Evolutionary conservation across 495 filamentous ascomycete species (phyloP).

Genomic region (Tuber calosporum): DNA sequence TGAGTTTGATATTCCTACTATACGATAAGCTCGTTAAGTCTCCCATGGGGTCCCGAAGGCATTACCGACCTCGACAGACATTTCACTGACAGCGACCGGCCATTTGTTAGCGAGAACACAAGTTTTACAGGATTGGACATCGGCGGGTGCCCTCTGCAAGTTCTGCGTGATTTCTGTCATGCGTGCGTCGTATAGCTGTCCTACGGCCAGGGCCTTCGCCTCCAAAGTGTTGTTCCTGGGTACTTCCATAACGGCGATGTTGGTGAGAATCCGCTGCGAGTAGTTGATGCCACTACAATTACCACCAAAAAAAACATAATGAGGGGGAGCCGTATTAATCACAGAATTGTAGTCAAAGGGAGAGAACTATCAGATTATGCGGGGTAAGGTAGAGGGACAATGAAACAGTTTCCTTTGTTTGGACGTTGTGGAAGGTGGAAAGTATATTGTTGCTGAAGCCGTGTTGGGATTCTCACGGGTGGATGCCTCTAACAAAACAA

Average conservation of each 20-base stretch:
- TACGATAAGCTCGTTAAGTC: neutral
- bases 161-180: neutral
- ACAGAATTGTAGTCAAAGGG: neutral
- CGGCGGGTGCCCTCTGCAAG: neutral
- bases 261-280: neutral
- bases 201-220: neutral
- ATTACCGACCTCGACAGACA: neutral
- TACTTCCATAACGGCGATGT: neutral
- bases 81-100: neutral
- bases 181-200: neutral
- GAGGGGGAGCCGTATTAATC: neutral
- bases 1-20: neutral
- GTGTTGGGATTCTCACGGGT: neutral
- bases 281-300: neutral
- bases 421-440: neutral
- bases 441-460: neutral
- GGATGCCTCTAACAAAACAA: neutral
- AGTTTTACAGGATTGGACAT: neutral
- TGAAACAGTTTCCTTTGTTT: conserved; percentile 1
- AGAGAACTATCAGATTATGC: neutral
- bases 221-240: neutral
- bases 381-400: neutral
- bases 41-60: neutral
- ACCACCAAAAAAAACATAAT: neutral
- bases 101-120: neutral